Percentiles rank a stretch among this genome's conserved stretches.
These are phyloP conservation scores for Cardamine chenopodiifolia DNA, from an alignment of 345 rosid genomes.

Conservation along the genomic window DNA sequence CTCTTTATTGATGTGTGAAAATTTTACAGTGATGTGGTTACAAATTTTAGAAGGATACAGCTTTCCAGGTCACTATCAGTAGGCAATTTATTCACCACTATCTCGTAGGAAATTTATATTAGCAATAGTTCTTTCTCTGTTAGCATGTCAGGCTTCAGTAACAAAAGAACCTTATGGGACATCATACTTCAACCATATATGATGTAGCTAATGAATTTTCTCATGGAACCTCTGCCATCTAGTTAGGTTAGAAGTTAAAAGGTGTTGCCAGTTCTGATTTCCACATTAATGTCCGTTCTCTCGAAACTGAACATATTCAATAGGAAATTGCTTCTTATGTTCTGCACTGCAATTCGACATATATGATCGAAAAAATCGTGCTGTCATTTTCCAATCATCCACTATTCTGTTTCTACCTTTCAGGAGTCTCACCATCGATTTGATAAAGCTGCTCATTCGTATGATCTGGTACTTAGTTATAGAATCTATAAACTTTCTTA, in stretches of 20 bases:
- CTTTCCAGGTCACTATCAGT: background rate
- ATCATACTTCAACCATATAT: background rate
- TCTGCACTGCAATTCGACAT: background rate
- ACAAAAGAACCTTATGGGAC: background rate
- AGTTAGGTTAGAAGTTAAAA: background rate
- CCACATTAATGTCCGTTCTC: background rate
- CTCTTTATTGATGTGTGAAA: background rate
- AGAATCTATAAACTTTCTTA: conserved; percentile 1
- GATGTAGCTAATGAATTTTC: background rate
- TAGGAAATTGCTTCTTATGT: background rate
- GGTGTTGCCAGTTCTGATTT: background rate
- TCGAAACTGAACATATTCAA: background rate
- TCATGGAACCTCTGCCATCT: conserved; percentile 7
- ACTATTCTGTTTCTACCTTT: conserved; percentile 35
- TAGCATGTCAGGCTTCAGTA: background rate
- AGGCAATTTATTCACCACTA: background rate
- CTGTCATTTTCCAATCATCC: background rate
- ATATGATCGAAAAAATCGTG: background rate
- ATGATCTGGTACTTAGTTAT: conserved; percentile 77
- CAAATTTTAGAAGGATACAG: background rate
- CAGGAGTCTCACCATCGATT: conserved; percentile 81
- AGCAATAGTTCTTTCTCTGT: background rate
- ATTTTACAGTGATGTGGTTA: background rate
- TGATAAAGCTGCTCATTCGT: conserved; percentile 63
- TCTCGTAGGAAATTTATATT: background rate